phyloP scores from a whole-genome alignment of 495 filamentous ascomycete genomes.

The Penicillium pulvis region DNA sequence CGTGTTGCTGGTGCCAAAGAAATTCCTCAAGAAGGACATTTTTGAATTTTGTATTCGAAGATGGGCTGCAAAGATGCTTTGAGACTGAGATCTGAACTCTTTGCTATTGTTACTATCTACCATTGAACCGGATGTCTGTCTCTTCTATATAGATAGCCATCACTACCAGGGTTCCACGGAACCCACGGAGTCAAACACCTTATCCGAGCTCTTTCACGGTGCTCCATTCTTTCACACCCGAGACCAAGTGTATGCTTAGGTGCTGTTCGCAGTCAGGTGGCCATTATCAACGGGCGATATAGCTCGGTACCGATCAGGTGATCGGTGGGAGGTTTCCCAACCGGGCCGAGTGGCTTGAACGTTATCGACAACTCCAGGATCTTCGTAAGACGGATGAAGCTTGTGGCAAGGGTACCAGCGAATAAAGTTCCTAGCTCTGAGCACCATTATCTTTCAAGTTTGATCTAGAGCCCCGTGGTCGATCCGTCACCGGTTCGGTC shows the following conservation, averaged over 20 bases:
- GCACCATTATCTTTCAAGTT: slow-evolving; percentile 3
- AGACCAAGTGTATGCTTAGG: slow-evolving; percentile 11
- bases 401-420: slow-evolving; percentile 13
- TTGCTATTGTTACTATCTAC: slow-evolving; percentile 14
- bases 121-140: slow-evolving; percentile 6
- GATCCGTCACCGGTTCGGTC: slow-evolving; percentile 15
- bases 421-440: background rate
- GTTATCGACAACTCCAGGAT: slow-evolving; percentile 14
- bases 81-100: background rate
- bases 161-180: slow-evolving; percentile 11
- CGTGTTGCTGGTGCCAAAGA: slow-evolving; percentile 27
- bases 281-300: slow-evolving; percentile 24
- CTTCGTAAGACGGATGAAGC: slow-evolving; percentile 3
- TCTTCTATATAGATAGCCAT: slow-evolving; percentile 25
- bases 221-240: slow-evolving; percentile 13
- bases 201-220: slow-evolving; percentile 14
- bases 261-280: slow-evolving; percentile 19
- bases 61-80: background rate
- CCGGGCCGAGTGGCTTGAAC: slow-evolving; percentile 26
- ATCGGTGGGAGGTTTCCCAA: slow-evolving; percentile 20
- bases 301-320: slow-evolving; percentile 28
- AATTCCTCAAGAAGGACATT: slow-evolving; percentile 36
- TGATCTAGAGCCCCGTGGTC: slow-evolving; percentile 12
- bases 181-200: slow-evolving; percentile 9
- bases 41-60: slow-evolving; percentile 8